phyloP scores from a whole-genome alignment of 306 rosid genomes.

The Sicyos baderoa region DNA sequence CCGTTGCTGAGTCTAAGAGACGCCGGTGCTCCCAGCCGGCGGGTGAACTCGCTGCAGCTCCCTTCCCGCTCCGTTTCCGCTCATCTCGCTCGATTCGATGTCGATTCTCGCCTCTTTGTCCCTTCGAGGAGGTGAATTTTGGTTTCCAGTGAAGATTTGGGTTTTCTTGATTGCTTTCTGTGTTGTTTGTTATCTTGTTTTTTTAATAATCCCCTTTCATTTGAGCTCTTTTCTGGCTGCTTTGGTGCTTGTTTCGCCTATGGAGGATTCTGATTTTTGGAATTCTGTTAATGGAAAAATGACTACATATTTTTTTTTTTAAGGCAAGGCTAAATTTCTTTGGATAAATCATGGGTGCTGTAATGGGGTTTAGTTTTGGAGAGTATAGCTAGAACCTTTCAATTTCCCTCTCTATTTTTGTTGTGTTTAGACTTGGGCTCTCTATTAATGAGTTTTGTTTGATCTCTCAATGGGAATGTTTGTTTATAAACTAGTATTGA shows the following conservation, averaged over 20 bases:
- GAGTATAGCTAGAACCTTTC: background rate
- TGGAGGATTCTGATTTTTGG: conserved; percentile 4
- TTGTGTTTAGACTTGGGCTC: background rate
- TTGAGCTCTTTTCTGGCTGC: background rate
- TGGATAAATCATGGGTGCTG: background rate
- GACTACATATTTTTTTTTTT: background rate
- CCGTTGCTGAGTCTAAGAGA: conserved; percentile 21
- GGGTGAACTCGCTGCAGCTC: conserved; percentile 22
- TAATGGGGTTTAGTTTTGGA: background rate
- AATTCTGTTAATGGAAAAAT: background rate
- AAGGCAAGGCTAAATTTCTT: background rate
- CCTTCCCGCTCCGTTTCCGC: conserved; percentile 19
- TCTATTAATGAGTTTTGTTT: too few relatives aligned
- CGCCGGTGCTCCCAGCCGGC: conserved; percentile 8
- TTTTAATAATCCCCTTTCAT: background rate
- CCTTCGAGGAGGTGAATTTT: conserved; percentile 30
- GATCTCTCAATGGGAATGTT: too few relatives aligned
- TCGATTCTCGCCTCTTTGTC: conserved; percentile 20
- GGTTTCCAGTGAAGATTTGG: background rate
- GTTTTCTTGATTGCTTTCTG: background rate
- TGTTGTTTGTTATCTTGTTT: background rate
- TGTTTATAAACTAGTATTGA: too few relatives aligned
- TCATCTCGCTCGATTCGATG: conserved; percentile 13
- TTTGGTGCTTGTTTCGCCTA: background rate
- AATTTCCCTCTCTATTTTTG: background rate